A percentile compares a stretch with the other conserved stretches of the same genome.
These are phyloP conservation scores for Talaromyces islandicus DNA, from an alignment of 2,329 filamentous ascomycete species.

Conservation along the genomic window DNA sequence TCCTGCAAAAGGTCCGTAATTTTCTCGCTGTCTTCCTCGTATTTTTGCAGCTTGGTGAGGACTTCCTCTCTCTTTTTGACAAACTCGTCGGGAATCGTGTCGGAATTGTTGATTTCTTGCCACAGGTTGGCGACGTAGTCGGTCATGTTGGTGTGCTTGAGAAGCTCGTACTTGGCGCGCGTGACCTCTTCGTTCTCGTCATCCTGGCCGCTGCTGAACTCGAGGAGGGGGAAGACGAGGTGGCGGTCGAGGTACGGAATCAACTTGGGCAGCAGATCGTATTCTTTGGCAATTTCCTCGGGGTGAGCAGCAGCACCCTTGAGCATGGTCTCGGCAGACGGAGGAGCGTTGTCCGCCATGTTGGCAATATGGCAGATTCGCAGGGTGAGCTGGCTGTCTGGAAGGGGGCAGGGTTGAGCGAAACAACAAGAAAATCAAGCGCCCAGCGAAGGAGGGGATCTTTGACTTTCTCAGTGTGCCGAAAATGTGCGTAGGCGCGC, in stretches of 20 bases:
- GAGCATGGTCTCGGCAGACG: conserved; percentile 44
- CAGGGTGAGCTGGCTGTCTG: conserved; percentile 11
- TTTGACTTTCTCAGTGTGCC: conserved; percentile 17
- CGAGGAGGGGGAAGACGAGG: conserved; percentile 91
- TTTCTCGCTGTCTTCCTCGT: conserved; percentile 80
- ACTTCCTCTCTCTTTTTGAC: conserved; percentile 85
- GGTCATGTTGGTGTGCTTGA: conserved; percentile 98
- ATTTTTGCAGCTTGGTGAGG: conserved; percentile 71
- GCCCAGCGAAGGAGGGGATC: conserved; percentile 9
- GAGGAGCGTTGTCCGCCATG: conserved; percentile 49
- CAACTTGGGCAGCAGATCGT: conserved; percentile 81
- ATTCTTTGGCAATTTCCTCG: conserved; percentile 59
- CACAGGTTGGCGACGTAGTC: conserved; percentile 93
- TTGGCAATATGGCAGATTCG: conserved; percentile 11
- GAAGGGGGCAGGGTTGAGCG: conserved; percentile 13
- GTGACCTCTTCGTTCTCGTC: conserved; percentile 73
- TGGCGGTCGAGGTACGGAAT: conserved; percentile 92
- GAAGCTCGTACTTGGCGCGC: conserved; percentile 83
- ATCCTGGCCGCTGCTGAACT: conserved; percentile 79
- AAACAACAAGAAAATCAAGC: conserved; percentile 13
- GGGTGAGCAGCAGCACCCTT: conserved; percentile 44
- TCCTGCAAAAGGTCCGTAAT: conserved; percentile 81
- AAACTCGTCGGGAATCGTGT: conserved; percentile 76
- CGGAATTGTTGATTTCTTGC: conserved; percentile 77
- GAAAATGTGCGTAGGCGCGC: conserved; percentile 29